A percentile compares a stretch with the other conserved stretches of the same genome.
Conservation (phyloP, 2,329 filamentous ascomycete species). For the Colletotrichum spinosum region DNA sequence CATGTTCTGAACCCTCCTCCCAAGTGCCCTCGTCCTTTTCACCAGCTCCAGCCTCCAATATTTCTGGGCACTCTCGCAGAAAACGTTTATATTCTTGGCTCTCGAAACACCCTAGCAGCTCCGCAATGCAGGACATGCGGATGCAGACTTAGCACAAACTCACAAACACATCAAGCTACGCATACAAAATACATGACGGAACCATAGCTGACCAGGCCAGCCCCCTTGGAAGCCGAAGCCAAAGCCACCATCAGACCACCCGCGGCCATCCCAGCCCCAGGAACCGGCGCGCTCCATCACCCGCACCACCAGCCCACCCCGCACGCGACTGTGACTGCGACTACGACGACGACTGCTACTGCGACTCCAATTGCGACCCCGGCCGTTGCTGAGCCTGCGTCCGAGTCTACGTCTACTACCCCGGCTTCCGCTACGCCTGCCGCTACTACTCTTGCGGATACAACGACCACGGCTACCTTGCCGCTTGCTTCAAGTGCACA, state of each 20-base stretch:
- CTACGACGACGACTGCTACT: conserved; percentile 11
- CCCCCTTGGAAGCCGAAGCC: conserved; percentile 32
- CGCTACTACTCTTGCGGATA: conserved; percentile 12
- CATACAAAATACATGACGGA: conserved; percentile 19
- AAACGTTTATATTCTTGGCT: conserved; percentile 3
- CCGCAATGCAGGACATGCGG: conserved; percentile 21
- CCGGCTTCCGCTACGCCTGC: conserved; percentile 30
- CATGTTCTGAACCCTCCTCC: conserved; percentile 5
- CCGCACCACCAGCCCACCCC: conserved; percentile 33
- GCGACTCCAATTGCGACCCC: conserved; percentile 21
- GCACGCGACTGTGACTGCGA: conserved; percentile 26
- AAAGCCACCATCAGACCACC: conserved; percentile 34
- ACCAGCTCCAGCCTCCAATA: no score
- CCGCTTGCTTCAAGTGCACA: conserved; percentile 32
- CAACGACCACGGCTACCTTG: conserved; percentile 7
- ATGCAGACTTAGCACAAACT: conserved; percentile 14
- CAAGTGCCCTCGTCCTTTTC: not conserved
- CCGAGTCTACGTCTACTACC: conserved; percentile 32
- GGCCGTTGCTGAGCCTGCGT: conserved; percentile 33
- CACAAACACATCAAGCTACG: not conserved
- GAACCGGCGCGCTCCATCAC: conserved; percentile 32
- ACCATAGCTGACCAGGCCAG: conserved; percentile 33
- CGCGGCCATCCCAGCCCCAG: conserved; percentile 33
- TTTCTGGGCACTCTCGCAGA: not conserved
- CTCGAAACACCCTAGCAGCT: conserved; percentile 7